Evolutionary conservation across 2,329 filamentous ascomycete genomes (phyloP), one percentile per base, ranked within the genome.

Genomic region (Raffaelea ambrosiae): DNA sequence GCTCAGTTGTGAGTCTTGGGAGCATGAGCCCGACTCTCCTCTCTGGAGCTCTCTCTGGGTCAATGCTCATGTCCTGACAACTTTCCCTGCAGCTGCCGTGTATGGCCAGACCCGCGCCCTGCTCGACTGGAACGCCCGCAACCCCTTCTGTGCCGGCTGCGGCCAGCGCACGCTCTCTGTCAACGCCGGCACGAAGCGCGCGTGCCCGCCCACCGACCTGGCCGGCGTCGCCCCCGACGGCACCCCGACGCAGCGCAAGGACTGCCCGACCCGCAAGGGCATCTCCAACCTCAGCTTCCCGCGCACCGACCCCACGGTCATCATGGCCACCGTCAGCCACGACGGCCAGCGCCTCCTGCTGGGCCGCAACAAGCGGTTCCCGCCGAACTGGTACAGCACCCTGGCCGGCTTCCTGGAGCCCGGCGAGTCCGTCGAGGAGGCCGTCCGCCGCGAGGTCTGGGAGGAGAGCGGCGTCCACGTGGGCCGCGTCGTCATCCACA

Each of bases 271-370:
- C 1, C 80, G 93, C 47, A 84, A 81, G 36, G 89, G 88, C 22
- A 70, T 98, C 41, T 95, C 89, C 29, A 98, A 98, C 66, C 74
- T 96, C 46, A 84, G 77, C 60, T 97, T 96, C 72, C 91, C 91
- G 3, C 81, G 90, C 44, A 96, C 91, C 2, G 90, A 96, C 58
- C 89, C 90, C 1, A 95, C 88, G 23, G 89, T 97, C 63, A 98
- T 98, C 67, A 90, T 94, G 68, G 91, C 90, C 1, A 84, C 96
- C 11, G 79, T 97, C 29, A 94, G 86, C 46, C 74, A 83, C 44
- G 87, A 94, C 57, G 85, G 85, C 44, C 77, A 83, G 55, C 79
- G 81, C 52, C 69, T 95, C 36, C 78, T 98, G 8, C 83, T 98
- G 1, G 93, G 93, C 35, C 83, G 93, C 14, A 81, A 87, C 60